phyloP scores from a whole-genome alignment of 176 grass and related monocot genomes.

The Bonia amplexicaulis region DNA sequence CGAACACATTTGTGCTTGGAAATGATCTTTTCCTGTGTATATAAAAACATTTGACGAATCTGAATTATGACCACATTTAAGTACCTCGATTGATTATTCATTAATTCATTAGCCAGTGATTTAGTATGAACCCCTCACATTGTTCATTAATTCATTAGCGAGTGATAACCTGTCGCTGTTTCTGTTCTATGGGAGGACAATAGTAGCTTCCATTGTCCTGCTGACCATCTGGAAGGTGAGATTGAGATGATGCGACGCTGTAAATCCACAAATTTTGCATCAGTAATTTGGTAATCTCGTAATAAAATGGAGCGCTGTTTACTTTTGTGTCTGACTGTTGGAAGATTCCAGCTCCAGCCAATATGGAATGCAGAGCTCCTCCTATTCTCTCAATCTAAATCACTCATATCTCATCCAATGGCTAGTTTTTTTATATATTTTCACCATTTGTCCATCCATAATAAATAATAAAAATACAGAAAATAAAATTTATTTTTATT shows the following conservation, averaged over 20 bases:
- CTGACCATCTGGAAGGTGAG: neutral
- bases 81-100: neutral
- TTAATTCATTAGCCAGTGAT: neutral
- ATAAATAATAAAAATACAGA: no score
- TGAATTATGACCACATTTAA: neutral
- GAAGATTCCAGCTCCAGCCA: neutral
- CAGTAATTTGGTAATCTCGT: neutral
- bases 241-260: neutral
- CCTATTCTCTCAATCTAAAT: no score
- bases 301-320: no score
- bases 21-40: neutral
- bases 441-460: no score
- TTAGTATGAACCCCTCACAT: neutral
- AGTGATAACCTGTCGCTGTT: neutral
- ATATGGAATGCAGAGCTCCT: no score
- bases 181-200: neutral
- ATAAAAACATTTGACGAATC: neutral
- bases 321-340: neutral
- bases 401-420: no score
- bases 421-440: no score
- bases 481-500: no score
- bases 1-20: neutral
- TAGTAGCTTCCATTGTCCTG: neutral
- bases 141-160: neutral
- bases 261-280: neutral